phyloP scores from a whole-genome alignment of 495 filamentous ascomycete species.

The Achaetomiella virescens region DNA sequence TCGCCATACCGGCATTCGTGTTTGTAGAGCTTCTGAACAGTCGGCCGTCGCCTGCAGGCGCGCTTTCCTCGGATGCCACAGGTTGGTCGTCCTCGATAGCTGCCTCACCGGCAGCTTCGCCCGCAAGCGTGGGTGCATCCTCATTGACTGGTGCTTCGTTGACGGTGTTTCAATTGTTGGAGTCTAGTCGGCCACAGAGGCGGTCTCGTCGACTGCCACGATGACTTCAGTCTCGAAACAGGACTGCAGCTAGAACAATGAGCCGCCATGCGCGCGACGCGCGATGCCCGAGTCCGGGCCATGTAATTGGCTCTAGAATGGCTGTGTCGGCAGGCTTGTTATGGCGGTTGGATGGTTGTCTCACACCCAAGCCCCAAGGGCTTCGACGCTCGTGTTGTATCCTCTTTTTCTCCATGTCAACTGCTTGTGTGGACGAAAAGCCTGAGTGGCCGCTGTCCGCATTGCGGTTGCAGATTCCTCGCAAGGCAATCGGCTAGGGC shows the following conservation, averaged over 20 bases:
- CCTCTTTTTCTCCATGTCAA: too few relatives aligned
- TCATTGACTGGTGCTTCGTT: background rate
- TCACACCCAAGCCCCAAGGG: too few relatives aligned
- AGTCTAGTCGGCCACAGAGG: background rate
- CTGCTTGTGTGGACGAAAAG: background rate
- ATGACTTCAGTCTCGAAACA: background rate
- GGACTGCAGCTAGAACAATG: background rate
- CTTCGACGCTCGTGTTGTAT: too few relatives aligned
- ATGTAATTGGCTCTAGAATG: too few relatives aligned
- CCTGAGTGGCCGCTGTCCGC: background rate
- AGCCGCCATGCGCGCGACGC: background rate
- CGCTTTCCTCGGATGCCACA: too few relatives aligned
- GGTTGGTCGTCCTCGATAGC: background rate
- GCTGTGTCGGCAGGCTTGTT: too few relatives aligned
- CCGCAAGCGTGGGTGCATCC: background rate
- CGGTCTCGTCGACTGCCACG: background rate
- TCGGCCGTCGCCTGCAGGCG: background rate
- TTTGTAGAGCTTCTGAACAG: conserved; percentile 8
- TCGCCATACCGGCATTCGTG: conserved; percentile 7
- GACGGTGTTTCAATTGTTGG: too few relatives aligned
- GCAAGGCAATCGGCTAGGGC: background rate
- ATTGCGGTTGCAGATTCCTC: background rate
- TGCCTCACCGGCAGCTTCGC: background rate
- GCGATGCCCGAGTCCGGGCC: too few relatives aligned
- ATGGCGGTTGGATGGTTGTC: too few relatives aligned